phyloP scores from a whole-genome alignment of 352 stramenopile genomes.

The Albugo candida region DNA sequence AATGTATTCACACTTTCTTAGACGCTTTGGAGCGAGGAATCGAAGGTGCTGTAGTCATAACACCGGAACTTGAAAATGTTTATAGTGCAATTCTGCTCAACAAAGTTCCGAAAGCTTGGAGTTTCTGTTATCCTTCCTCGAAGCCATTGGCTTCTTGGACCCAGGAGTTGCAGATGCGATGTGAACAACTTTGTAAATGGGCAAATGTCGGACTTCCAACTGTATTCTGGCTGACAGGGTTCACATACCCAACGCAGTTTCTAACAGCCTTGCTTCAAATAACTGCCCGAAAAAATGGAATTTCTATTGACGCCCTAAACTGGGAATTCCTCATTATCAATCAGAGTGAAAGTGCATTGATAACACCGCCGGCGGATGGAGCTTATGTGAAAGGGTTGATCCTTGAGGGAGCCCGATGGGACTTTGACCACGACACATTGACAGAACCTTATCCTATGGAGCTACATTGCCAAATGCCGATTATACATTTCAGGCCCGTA shows the following conservation, averaged over 20 bases:
- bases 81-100: conserved; percentile 82
- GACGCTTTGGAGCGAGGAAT: conserved; percentile 80
- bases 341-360: conserved; percentile 68
- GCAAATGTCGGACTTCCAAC: conserved; percentile 58
- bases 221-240: conserved; percentile 90
- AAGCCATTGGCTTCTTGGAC: conserved; percentile 89
- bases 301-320: conserved; percentile 88
- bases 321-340: conserved; percentile 91
- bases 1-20: conserved; percentile 57
- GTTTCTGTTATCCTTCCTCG: conserved; percentile 86
- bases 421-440: conserved; percentile 81
- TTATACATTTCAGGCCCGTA: conserved; percentile 90
- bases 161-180: conserved; percentile 75
- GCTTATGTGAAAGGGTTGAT: conserved; percentile 85
- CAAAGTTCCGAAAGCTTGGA: conserved; percentile 79
- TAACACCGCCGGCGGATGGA: conserved; percentile 69
- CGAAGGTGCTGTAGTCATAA: conserved; percentile 89
- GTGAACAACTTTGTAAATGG: conserved; percentile 85
- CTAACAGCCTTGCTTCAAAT: conserved; percentile 92
- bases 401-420: conserved; percentile 83
- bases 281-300: conserved; percentile 84
- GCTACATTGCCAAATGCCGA: conserved; percentile 79
- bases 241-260: conserved; percentile 94
- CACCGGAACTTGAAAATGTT: conserved; percentile 84
- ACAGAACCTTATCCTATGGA: conserved; percentile 85